Evolutionary conservation across 306 rosid genomes (phyloP).

Genomic region (Spatholobus suberectus): DNA sequence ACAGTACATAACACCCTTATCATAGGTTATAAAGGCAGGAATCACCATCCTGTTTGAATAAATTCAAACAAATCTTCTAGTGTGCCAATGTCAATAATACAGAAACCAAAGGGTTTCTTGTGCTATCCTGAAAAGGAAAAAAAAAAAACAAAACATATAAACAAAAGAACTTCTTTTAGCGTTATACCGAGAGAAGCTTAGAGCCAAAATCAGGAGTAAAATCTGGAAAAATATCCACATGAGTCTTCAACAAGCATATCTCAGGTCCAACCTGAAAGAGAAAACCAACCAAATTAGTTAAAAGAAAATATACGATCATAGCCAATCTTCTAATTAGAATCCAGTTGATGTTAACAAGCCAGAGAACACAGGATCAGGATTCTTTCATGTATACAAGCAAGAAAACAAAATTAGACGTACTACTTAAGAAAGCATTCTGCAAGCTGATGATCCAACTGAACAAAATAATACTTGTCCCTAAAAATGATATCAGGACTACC

Average conservation of each 20-base stretch:
- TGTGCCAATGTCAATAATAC: not conserved
- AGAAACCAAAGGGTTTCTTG: not conserved
- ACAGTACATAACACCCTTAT: not conserved
- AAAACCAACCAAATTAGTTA: constrained; percentile 23
- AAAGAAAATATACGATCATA: not conserved
- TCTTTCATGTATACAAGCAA: not conserved
- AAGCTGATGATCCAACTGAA: constrained; percentile 15
- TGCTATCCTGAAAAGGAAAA: not conserved
- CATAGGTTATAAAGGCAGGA: constrained; percentile 12
- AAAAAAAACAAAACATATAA: not conserved
- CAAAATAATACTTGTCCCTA: not conserved
- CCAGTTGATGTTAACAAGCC: not conserved
- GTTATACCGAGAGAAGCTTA: constrained; percentile 79
- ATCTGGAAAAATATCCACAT: constrained; percentile 90
- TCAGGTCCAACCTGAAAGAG: constrained; percentile 77
- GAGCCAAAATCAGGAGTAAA: constrained; percentile 86
- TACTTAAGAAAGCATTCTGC: not conserved
- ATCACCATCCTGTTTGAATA: not conserved
- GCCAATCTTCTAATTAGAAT: constrained; percentile 7
- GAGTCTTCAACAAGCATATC: constrained; percentile 90
- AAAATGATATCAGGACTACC: constrained; percentile 45
- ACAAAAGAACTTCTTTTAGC: constrained; percentile 2
- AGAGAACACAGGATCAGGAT: not conserved
- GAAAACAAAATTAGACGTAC: not conserved
- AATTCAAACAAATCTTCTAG: constrained; percentile 13